These are phyloP conservation scores for Magnusiomyces tetraspermus DNA, from an alignment of 1,139 yeast genomes.

Conservation along the genomic window DNA sequence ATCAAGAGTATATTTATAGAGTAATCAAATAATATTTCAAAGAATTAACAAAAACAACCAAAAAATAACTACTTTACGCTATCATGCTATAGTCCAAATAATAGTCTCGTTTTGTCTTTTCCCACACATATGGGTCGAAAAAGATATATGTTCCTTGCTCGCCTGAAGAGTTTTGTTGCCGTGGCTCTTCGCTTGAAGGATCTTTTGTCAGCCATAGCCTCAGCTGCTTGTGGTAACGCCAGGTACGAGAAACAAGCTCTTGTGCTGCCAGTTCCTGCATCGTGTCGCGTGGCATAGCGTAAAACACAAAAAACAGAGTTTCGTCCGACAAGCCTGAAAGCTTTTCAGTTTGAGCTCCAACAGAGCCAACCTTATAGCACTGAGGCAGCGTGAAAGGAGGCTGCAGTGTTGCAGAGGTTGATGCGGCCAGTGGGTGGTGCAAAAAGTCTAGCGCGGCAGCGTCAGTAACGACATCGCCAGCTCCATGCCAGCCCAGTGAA, in stretches of 20 bases:
- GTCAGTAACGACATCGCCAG: not conserved
- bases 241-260: conserved; percentile 76
- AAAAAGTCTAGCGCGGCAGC: not conserved
- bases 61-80: not conserved
- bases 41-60: not conserved
- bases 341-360: conserved; percentile 56
- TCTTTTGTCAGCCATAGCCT: conserved; percentile 97
- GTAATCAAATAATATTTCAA: no score
- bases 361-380: conserved; percentile 45
- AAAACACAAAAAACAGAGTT: conserved; percentile 85
- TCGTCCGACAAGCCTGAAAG: conserved; percentile 78
- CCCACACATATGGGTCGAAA: conserved; percentile 96
- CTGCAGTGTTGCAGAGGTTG: conserved; percentile 32
- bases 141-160: conserved; percentile 95
- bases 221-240: conserved; percentile 94
- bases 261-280: conserved; percentile 91
- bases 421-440: not conserved
- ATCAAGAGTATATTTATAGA: not conserved
- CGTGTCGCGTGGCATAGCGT: conserved; percentile 87
- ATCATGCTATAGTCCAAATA: conserved; percentile 29
- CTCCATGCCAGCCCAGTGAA: not conserved
- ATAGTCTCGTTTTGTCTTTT: conserved; percentile 58
- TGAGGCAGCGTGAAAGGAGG: conserved; percentile 61
- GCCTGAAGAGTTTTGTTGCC: conserved; percentile 59
- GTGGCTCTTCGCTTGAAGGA: conserved; percentile 72